These are phyloP conservation scores for Ceratobasidium sp. DNA, from an alignment of 1,284 basidiomycete species.

Conservation along the genomic window DNA sequence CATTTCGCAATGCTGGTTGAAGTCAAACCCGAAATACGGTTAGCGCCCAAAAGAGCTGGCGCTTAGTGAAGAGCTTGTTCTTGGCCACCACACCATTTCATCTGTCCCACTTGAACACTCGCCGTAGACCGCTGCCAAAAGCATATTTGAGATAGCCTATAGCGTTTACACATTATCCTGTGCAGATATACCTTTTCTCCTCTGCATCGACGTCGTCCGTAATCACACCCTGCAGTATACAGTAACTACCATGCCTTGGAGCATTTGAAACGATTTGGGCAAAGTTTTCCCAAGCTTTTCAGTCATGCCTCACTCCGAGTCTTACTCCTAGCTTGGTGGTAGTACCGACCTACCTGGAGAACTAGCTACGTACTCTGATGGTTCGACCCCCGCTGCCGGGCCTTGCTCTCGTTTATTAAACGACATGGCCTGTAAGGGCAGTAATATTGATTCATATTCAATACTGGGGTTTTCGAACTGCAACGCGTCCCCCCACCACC, in stretches of 20 bases:
- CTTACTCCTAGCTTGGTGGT: too few species aligned
- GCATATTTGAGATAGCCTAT: not conserved
- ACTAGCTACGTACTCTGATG: too few species aligned
- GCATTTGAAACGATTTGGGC: not conserved
- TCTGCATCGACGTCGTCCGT: slow-evolving; percentile 28
- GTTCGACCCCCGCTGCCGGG: too few species aligned
- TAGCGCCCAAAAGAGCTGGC: not conserved
- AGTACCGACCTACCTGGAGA: too few species aligned
- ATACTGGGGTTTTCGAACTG: too few species aligned
- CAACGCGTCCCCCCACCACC: not conserved
- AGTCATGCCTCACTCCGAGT: too few species aligned
- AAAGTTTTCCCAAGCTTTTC: not conserved
- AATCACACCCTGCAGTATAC: slow-evolving; percentile 43
- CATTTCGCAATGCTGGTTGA: not conserved
- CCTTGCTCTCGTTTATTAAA: too few species aligned
- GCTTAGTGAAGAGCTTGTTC: not conserved
- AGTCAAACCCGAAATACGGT: not conserved
- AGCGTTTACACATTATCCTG: not conserved
- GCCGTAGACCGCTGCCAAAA: not conserved
- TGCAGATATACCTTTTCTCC: not conserved
- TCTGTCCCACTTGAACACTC: not conserved
- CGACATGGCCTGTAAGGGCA: too few species aligned
- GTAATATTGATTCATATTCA: too few species aligned
- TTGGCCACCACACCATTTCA: not conserved
- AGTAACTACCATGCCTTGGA: not conserved